phyloP scores from a whole-genome alignment of 1,139 yeast species.

The Fermentozyma sake region DNA sequence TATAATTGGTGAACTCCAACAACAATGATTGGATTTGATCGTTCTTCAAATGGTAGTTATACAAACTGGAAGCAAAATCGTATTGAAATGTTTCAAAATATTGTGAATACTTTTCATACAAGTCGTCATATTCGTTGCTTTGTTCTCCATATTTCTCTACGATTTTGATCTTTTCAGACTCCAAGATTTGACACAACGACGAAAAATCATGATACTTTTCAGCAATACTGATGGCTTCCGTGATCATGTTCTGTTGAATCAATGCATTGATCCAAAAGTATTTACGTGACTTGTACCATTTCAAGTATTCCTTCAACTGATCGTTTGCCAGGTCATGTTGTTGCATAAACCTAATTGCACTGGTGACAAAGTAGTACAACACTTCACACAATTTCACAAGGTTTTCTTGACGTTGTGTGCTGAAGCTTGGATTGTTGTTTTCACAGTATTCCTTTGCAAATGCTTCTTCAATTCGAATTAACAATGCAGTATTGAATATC shows the following conservation, averaged over 20 bases:
- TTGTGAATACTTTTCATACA: slow-evolving; percentile 35
- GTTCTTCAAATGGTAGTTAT: slow-evolving; percentile 51
- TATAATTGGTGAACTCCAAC: slow-evolving; percentile 53
- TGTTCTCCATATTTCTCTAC: slow-evolving; percentile 18
- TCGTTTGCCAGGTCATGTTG: slow-evolving; percentile 13
- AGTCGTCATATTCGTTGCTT: slow-evolving; percentile 12
- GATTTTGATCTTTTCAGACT: slow-evolving; percentile 43
- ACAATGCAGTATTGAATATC: slow-evolving; percentile 37
- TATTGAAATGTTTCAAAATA: slow-evolving; percentile 65
- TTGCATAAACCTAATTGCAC: slow-evolving; percentile 36
- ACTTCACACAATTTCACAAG: slow-evolving; percentile 26
- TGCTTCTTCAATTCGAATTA: slow-evolving; percentile 30
- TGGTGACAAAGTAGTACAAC: slow-evolving; percentile 34
- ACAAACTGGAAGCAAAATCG: slow-evolving; percentile 64
- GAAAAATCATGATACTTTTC: slow-evolving; percentile 65
- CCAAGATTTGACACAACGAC: slow-evolving; percentile 62
- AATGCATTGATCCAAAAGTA: slow-evolving; percentile 52
- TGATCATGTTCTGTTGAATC: slow-evolving; percentile 40
- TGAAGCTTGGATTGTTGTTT: slow-evolving; percentile 6
- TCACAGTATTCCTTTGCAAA: slow-evolving; percentile 17
- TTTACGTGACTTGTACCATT: slow-evolving; percentile 33
- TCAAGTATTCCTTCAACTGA: slow-evolving; percentile 25
- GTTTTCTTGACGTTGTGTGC: slow-evolving; percentile 14
- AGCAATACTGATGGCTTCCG: slow-evolving; percentile 58
- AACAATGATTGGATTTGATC: slow-evolving; percentile 54